Conservation (phyloP, 2,329 filamentous ascomycete genomes). For the Exophiala bonariae region DNA sequence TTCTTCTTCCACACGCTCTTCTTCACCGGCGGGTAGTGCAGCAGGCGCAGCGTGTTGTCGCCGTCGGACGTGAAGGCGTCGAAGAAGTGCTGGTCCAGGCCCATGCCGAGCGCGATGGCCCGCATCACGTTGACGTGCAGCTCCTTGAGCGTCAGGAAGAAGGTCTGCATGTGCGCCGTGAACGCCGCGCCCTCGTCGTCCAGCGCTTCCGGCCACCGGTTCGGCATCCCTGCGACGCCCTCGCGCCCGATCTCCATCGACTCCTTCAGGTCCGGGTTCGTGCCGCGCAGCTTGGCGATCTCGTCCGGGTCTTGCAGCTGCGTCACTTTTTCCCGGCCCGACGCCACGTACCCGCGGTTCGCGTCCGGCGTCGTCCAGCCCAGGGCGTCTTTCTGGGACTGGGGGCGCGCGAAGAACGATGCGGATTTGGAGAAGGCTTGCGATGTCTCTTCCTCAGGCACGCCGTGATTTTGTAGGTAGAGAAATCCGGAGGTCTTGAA, state of each 20-base stretch:
- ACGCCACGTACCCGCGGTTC: constrained; percentile 72
- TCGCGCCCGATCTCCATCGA: constrained; percentile 63
- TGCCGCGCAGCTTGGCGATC: constrained; percentile 59
- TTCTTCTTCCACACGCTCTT: constrained; percentile 66
- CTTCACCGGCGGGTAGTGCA: constrained; percentile 73
- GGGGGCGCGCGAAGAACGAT: constrained; percentile 67
- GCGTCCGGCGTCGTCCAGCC: constrained; percentile 71
- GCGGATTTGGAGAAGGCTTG: constrained; percentile 68
- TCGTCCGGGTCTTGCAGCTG: constrained; percentile 55
- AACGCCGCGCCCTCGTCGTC: constrained; percentile 60
- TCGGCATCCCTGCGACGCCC: constrained; percentile 63
- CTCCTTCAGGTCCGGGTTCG: constrained; percentile 56
- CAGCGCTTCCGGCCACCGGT: constrained; percentile 69
- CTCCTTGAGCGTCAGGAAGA: constrained; percentile 71
- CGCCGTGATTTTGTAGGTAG: constrained; percentile 79
- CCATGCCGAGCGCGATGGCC: constrained; percentile 80
- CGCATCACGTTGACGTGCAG: constrained; percentile 79
- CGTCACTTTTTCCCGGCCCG: constrained; percentile 71
- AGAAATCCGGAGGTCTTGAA: constrained; percentile 88
- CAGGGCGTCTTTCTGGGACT: constrained; percentile 63
- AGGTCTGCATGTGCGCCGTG: constrained; percentile 69
- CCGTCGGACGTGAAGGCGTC: constrained; percentile 70
- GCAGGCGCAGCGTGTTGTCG: constrained; percentile 69
- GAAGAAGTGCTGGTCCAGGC: constrained; percentile 70
- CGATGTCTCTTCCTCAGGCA: constrained; percentile 59